Base-by-base conservation (phyloP, 2,329 filamentous ascomycete genomes). In the Ceratocystis smalleyi region DNA sequence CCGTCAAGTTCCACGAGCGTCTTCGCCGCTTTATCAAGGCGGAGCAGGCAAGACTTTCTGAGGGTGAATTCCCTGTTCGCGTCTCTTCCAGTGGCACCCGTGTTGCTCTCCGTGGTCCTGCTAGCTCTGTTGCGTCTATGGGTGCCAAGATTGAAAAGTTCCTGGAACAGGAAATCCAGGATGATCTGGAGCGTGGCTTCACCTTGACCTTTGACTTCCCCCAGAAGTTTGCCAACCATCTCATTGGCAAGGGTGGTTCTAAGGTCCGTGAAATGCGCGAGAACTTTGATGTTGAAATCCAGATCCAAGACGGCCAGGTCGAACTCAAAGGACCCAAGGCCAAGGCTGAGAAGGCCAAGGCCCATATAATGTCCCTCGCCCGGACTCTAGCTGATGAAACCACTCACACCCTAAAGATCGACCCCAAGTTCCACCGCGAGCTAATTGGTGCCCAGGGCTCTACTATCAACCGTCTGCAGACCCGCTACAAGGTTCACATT, bases 251-350 rank as follows among this genome's bases (percentile, higher is more conserved):
- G 73, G 81, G 82, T 61, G 84, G 84, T 19, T 84, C 82, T 74
- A 81, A 85, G 71, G 85, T 87, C 70, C 79, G 79, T 64, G 83
- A 86, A 69, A 76, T 87, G 45, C 80, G 83, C 59, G 84, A 87
- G 67, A 81, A 81, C 68, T 86, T 85, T 66, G 83, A 86, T 66
- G 84, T 87, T 4, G 83, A 86, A 66, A 86, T 99, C 68, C 91
- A 96, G 75, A 87, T 97, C 47, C 86, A 95, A 69, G 89, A 96
- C 70, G 94, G 94, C 69, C 91, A 91, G 75, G 90, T 97, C 61
- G 90, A 96, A 75, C 84, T 99, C 70, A 96, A 95, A 79, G 94
- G 95, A 30, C 92, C 94, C 61, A 89, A 95, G 77, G 89, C 90
- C 61, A 97, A 97, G 80, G 90, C 91, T 1, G 91, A 96, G 73